Conservation (phyloP, 2,329 filamentous ascomycete species). For the Colletotrichum sp. region DNA sequence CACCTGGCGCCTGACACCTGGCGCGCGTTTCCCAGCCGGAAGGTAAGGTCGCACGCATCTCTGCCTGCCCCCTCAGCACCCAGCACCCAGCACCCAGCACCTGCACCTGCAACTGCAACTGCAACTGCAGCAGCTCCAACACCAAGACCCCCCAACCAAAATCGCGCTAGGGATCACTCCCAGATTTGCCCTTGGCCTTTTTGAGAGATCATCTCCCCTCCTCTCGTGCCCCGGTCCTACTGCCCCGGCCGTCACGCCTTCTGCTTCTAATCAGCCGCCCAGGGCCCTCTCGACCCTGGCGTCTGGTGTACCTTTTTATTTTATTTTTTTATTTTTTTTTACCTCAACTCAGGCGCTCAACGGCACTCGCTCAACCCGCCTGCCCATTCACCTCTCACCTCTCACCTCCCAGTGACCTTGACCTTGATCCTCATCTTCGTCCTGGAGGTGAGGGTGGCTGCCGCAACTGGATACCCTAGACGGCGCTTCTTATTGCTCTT, state of each 20-base stretch:
- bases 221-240: background rate
- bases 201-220: background rate
- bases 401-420: background rate
- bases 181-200: slow-evolving; percentile 15
- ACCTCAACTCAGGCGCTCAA: background rate
- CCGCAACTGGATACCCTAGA: background rate
- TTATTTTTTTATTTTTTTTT: background rate
- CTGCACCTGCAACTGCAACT: background rate
- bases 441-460: background rate
- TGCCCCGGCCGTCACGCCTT: slow-evolving; percentile 12
- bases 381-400: background rate
- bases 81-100: background rate
- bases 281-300: background rate
- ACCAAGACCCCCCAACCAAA: background rate
- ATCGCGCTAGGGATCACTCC: slow-evolving; percentile 9
- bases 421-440: background rate
- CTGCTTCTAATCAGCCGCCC: slow-evolving; percentile 10
- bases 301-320: background rate
- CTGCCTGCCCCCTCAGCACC: background rate
- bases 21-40: background rate
- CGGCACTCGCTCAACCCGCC: background rate
- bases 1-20: background rate
- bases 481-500: background rate
- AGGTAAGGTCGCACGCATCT: background rate
- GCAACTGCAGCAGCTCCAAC: background rate